Evolutionary conservation across 441 rosid genomes (phyloP), one percentile per base, ranked within the genome.

Genomic region (Arabidopsis hybrid): DNA sequence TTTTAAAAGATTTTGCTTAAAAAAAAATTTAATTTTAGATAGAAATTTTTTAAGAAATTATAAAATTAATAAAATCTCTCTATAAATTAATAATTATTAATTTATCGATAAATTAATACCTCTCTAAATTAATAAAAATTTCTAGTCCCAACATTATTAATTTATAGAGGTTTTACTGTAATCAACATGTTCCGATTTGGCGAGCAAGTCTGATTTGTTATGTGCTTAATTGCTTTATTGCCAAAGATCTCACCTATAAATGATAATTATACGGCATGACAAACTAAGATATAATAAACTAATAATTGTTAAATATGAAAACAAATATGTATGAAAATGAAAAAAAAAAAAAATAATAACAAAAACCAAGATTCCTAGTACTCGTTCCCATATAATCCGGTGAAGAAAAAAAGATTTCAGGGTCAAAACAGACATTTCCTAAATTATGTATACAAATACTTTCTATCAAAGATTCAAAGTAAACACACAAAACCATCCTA

Each of bases 301-400:
- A 29, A 29, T 6, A 34, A 10, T 16, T 17, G 65, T 2, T 65
- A 45, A 47, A 17, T 2, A 43, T 1, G 4, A 59, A 26, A 38
- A 10, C 10, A n/a, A 10, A 7, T 21, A 39, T 3, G 14, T 9
- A 31, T 65, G 3, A 9, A 9, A 18, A 60, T 34, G 8, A 18
- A 36, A 46, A 60, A 26, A 34, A 0, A 8, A 4, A 18, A 34
- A 7, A 69, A 34, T 17, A 57, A 58, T 35, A 34, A 34, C 3
- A 59, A 71, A 72, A 72, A 64, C 59, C 65, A 73, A 64, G 77
- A 73, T 73, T 65, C 77, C 59, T 73, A 65, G 71, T 46, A 73
- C 51, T 34, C 63, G 32, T 53, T 13, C 39, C 74, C 66, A 50
- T 51, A 11, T 13, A 60, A 61, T 42, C 53, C 68, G 42, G 51